Evolutionary conservation across 208 protist species (phyloP), one percentile per base, ranked within the genome.

Genomic region (Trypanosoma vivax): DNA sequence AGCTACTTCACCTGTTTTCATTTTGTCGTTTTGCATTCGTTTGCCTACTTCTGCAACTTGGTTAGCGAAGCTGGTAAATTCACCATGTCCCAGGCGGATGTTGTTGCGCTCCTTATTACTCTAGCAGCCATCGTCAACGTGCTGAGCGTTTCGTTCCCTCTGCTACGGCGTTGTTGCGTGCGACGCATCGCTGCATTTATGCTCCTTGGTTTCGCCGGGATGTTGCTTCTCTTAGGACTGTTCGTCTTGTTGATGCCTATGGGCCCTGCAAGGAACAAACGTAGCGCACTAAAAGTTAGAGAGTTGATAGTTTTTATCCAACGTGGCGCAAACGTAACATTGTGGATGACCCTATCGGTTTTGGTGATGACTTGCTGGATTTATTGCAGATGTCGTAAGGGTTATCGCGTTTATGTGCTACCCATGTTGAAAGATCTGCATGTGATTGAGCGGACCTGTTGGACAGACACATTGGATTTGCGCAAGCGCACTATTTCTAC

Each of bases 401-500:
- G 50, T n/a, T 83, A 65, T 42, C 14, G 27, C 18, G 41, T 70
- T 2, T 77, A 74, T 37, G 50, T 82, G 25, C 10, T 69, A 11
- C 65, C 59, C 1, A 71, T 77, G 52, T 29, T 82, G 11, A 23
- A 54, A 3, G 59, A 73, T 18, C 19, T 77, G 7, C 60, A 59
- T 31, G 21, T 35, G 16, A 41, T 82, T 6, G 65, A 74, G 27
- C 55, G 38, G 14, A 29, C 21, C 1, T 41, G 63, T 29, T 90
- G 82, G 82, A 48, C 51, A 16, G 43, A 39, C 16, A 60, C 64
- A 9, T 54, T 73, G 13, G 80, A 88, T 43, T 66, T 79, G n/a
- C 55, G 82, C 16, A 58, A 67, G 41, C 72, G 78, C 31, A 46
- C 65, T 5, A 47, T 51, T 21, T 59, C 63, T 14, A 41, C 40